Evolutionary conservation across 345 rosid species (phyloP).

Genomic region (Lepidium didymum): DNA sequence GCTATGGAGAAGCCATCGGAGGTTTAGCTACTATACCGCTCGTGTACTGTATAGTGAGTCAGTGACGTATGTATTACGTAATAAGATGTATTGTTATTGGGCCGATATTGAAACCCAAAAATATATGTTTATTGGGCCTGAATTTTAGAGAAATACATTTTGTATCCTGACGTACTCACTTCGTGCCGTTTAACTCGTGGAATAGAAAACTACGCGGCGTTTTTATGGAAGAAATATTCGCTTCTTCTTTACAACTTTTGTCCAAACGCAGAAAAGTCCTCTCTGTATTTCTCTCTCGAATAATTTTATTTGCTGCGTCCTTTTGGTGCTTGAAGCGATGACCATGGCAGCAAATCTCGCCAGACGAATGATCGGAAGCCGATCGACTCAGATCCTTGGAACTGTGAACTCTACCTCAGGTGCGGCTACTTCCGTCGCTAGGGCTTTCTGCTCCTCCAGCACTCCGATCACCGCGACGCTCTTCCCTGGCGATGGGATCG

Average conservation of each 20-base stretch:
- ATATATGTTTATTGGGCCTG: slow-evolving; percentile 1
- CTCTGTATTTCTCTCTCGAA: slow-evolving; percentile 2
- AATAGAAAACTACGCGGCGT: slow-evolving; percentile 10
- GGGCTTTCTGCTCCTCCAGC: slow-evolving; percentile 52
- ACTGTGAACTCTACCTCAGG: slow-evolving; percentile 20
- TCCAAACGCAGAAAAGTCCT: slow-evolving; percentile 3
- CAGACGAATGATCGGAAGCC: slow-evolving; percentile 24
- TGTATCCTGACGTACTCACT: background rate
- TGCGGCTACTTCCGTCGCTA: slow-evolving; percentile 25
- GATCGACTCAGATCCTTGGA: slow-evolving; percentile 37
- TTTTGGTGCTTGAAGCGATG: slow-evolving; percentile 25
- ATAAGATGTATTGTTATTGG: slow-evolving; percentile 5
- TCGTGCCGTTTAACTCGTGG: background rate
- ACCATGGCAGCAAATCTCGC: slow-evolving; percentile 33
- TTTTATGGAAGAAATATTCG: slow-evolving; percentile 5
- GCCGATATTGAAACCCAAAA: background rate
- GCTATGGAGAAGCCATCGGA: slow-evolving; percentile 11
- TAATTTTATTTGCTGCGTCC: slow-evolving; percentile 4
- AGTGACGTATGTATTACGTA: slow-evolving; percentile 8
- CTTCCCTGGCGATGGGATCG: slow-evolving; percentile 98
- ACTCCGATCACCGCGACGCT: slow-evolving; percentile 80
- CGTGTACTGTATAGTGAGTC: background rate
- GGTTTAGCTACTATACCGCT: background rate
- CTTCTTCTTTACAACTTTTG: background rate
- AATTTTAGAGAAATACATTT: background rate